Evolutionary conservation across 2,329 filamentous ascomycete genomes (phyloP).

Genomic region (Saccharata proteae): DNA sequence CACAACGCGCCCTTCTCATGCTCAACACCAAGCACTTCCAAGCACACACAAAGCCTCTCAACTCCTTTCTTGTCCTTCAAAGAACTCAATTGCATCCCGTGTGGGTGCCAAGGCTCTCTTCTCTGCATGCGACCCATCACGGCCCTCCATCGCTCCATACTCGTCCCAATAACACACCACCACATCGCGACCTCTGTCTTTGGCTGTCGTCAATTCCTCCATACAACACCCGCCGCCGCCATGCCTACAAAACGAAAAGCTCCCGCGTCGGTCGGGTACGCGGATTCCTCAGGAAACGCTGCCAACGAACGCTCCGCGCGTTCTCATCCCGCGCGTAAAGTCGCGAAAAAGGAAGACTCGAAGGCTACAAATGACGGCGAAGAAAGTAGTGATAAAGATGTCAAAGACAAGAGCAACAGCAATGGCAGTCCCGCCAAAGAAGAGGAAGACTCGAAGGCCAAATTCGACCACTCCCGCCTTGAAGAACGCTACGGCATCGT

Average conservation of each 20-base stretch:
- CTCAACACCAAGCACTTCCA: neutral
- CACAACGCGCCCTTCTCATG: slow-evolving; percentile 3
- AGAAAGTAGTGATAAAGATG: neutral
- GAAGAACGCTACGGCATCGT: slow-evolving; percentile 29
- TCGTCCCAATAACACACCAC: neutral
- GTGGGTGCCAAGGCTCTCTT: no score
- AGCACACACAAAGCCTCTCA: neutral
- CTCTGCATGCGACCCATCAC: slow-evolving; percentile 1
- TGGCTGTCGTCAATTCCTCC: neutral
- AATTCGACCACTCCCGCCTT: slow-evolving; percentile 23
- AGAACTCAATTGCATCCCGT: neutral
- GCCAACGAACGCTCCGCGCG: slow-evolving; percentile 26
- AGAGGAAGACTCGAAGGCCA: neutral
- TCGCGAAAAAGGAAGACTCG: slow-evolving; percentile 8
- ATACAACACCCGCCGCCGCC: neutral
- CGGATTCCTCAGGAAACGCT: slow-evolving; percentile 20
- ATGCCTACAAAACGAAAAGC: slow-evolving; percentile 25
- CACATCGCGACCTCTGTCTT: neutral
- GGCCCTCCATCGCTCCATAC: neutral
- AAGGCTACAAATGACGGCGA: neutral
- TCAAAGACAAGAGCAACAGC: neutral
- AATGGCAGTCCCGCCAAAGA: slow-evolving; percentile 9
- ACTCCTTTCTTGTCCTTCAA: neutral
- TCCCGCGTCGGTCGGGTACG: slow-evolving; percentile 16
- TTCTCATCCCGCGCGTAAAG: slow-evolving; percentile 18